Evolutionary conservation across 2,329 filamentous ascomycete species (phyloP), one percentile per base, ranked within the genome.

Genomic region (Sporothrix dimorphospora): DNA sequence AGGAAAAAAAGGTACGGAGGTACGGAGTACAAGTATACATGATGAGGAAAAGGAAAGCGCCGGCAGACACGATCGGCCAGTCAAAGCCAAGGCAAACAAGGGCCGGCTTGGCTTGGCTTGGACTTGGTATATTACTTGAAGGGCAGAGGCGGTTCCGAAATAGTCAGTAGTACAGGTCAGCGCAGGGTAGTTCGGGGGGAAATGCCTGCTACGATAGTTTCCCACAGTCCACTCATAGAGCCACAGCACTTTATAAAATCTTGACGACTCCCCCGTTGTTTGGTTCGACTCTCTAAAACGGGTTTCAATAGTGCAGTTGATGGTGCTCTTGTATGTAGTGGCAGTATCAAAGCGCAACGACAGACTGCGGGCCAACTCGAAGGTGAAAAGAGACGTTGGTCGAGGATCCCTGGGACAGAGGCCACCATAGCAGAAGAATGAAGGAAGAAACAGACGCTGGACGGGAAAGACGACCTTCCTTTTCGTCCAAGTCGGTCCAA

Each of bases 271-370:
- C 27, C 27, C 30, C 19, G 5, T 21, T 59, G 55, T 34, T 59
- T 38, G 55, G 30, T 59, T 40, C 27, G 57, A 16, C n/a, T 24
- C n/a, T n/a, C n/a, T 21, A 6, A 34, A 34, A 34, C 3, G 30
- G 3, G 30, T 34, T 6, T 11, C 59, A 45, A 63, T 42, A 42
- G 38, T 63, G 3, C 42, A n/a, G 16, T 42, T n/a, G n/a, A 3
- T 45, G 38, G 59, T 42, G 19, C 34, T n/a, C 38, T 14, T 42
- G 9, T 16, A 14, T n/a, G 27, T 38, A 45, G 11, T 42, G 38
- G 38, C 59, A 45, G 38, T 38, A 65, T 65, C 59, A 65, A 65
- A 65, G 59, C 59, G 59, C 12, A 65, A 27, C 12, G 1, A 19
- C 14, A 12, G 1, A 19, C 14, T 51, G 12, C 7, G 14, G 6